Percentiles rank a stretch among this genome's conserved stretches.
Evolutionary conservation across 2,329 filamentous ascomycete species (phyloP).

Genomic region (Aureobasidium musti): DNA sequence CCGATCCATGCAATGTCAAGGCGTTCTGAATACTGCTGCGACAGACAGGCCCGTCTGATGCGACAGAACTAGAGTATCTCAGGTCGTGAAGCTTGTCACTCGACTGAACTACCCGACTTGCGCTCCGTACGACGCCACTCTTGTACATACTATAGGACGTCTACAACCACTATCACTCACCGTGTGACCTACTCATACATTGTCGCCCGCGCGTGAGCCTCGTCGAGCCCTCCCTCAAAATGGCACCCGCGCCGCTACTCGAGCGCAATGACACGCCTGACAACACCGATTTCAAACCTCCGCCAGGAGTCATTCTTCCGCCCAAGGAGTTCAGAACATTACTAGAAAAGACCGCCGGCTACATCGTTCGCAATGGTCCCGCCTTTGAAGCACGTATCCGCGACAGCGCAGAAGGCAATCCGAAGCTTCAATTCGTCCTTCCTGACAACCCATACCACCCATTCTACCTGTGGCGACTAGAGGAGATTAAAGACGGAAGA

Average conservation of each 20-base stretch:
- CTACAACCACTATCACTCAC: too few relatives aligned
- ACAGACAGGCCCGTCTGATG: not conserved
- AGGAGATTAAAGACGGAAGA: slow-evolving; percentile 80
- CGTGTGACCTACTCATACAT: not conserved
- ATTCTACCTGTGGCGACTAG: slow-evolving; percentile 88
- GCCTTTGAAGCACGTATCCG: slow-evolving; percentile 81
- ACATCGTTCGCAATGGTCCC: slow-evolving; percentile 69
- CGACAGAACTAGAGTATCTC: not conserved
- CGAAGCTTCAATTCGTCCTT: slow-evolving; percentile 89
- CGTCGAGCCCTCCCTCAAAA: slow-evolving; percentile 29
- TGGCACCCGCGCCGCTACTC: slow-evolving; percentile 39
- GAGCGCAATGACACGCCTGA: slow-evolving; percentile 36
- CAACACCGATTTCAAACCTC: slow-evolving; percentile 71
- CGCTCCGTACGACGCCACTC: not conserved
- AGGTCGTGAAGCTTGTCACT: not conserved
- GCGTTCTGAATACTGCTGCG: not conserved
- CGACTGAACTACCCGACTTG: not conserved
- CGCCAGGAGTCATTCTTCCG: slow-evolving; percentile 80
- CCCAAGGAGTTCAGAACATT: slow-evolving; percentile 79
- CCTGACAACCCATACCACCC: slow-evolving; percentile 78
- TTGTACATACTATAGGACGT: not conserved
- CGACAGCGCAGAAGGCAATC: slow-evolving; percentile 77
- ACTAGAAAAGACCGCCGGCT: slow-evolving; percentile 93
- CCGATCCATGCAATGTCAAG: not conserved
- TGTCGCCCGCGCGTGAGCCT: not conserved